phyloP scores from a whole-genome alignment of 2,329 filamentous ascomycete genomes.

The Penicillium sp. region DNA sequence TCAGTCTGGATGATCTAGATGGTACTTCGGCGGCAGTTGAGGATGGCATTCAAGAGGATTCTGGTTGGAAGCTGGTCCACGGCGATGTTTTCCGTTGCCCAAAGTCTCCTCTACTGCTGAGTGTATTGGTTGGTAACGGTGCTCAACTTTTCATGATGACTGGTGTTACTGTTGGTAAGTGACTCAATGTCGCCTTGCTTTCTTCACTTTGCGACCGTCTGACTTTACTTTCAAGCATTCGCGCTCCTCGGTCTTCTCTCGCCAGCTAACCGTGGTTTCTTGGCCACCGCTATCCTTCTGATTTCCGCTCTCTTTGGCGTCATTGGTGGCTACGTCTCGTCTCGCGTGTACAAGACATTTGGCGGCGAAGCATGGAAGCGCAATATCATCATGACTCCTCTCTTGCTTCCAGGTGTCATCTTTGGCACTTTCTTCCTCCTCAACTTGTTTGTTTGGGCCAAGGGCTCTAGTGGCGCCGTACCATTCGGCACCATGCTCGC shows the following conservation, averaged over 20 bases:
- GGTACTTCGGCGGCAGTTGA: constrained; percentile 74
- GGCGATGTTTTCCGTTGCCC: constrained; percentile 95
- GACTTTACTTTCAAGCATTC: constrained; percentile 58
- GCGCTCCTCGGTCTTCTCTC: constrained; percentile 93
- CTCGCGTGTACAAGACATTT: constrained; percentile 92
- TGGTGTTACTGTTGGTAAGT: constrained; percentile 76
- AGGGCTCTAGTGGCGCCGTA: constrained; percentile 88
- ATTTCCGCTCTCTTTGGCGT: constrained; percentile 93
- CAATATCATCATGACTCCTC: constrained; percentile 85
- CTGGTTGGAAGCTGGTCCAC: constrained; percentile 97
- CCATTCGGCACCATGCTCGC: constrained; percentile 97
- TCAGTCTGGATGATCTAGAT: constrained; percentile 85
- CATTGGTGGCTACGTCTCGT: constrained; percentile 86
- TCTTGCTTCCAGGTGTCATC: constrained; percentile 82
- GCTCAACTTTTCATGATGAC: constrained; percentile 98
- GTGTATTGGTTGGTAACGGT: constrained; percentile 87
- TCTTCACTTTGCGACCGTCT: not conserved
- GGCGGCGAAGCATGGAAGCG: constrained; percentile 92
- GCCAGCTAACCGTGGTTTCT: constrained; percentile 89
- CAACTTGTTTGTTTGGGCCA: constrained; percentile 94
- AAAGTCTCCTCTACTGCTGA: constrained; percentile 78
- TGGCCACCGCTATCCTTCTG: constrained; percentile 90
- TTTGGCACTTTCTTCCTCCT: constrained; percentile 90
- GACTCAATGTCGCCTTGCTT: not conserved
- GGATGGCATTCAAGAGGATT: constrained; percentile 95